Evolutionary conservation across 805 yeast species (phyloP).

Genomic region (Lipomyces starkeyi): DNA sequence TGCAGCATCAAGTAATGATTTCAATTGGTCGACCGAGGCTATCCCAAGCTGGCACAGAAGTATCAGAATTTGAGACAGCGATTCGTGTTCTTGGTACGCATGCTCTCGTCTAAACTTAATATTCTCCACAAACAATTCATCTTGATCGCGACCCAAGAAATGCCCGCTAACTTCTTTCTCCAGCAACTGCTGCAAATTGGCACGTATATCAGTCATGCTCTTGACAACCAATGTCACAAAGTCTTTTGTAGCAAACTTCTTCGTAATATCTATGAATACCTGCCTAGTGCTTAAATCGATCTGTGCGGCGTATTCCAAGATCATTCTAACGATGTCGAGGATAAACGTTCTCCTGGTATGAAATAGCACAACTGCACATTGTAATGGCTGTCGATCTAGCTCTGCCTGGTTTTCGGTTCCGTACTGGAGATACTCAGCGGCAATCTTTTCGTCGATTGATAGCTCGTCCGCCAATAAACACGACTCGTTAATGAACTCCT

Average conservation of each 20-base stretch:
- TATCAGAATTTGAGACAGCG: constrained; percentile 69
- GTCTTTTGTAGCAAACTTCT: constrained; percentile 20
- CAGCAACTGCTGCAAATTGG: constrained; percentile 57
- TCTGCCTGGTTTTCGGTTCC: constrained; percentile 52
- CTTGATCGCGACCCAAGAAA: constrained; percentile 57
- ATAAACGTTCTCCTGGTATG: constrained; percentile 74
- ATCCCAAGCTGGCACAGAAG: constrained; percentile 49
- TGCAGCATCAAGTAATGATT: constrained; percentile 54
- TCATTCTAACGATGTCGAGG: constrained; percentile 53
- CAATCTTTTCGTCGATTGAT: constrained; percentile 74
- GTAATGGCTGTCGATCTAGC: constrained; percentile 47
- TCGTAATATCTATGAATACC: constrained; percentile 26
- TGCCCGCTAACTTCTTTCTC: constrained; percentile 57
- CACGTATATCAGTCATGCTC: constrained; percentile 65
- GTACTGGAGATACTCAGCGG: constrained; percentile 69
- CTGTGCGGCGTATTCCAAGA: constrained; percentile 35
- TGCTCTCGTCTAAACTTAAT: constrained; percentile 66
- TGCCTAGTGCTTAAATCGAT: constrained; percentile 16
- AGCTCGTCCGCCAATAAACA: constrained; percentile 66
- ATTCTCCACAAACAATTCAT: constrained; percentile 54
- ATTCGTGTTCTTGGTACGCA: constrained; percentile 70
- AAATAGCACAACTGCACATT: constrained; percentile 66
- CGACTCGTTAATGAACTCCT: constrained; percentile 66
- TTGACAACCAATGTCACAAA: constrained; percentile 55
- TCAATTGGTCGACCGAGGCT: constrained; percentile 47